phyloP scores from a whole-genome alignment of 768 basidiomycete species.

The Russula earlei region DNA sequence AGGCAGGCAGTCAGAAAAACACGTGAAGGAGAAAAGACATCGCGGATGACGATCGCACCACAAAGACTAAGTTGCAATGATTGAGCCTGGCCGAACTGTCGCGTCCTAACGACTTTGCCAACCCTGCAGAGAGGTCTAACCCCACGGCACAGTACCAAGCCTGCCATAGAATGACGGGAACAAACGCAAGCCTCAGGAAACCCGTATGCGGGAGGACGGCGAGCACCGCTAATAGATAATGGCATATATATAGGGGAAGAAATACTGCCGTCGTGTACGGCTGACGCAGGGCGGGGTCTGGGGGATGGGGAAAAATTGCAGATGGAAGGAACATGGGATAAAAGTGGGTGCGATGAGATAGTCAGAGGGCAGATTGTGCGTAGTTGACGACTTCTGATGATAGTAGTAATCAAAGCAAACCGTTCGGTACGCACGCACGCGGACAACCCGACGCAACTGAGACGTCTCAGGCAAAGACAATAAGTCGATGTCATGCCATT shows the following conservation, averaged over 20 bases:
- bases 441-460: too few species aligned
- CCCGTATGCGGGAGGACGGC: constrained; percentile 9
- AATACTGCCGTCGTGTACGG: constrained; percentile 3
- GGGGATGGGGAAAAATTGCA: not conserved
- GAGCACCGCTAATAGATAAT: constrained; percentile 8
- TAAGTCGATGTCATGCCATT: too few species aligned
- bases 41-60: not conserved
- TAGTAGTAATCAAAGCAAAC: too few species aligned
- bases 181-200: not conserved
- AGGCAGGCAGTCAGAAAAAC: not conserved
- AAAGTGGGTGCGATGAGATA: too few species aligned
- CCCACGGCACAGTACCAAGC: constrained; percentile 3
- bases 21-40: too few species aligned
- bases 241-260: not conserved
- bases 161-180: constrained; percentile 5
- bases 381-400: too few species aligned
- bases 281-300: constrained; percentile 5
- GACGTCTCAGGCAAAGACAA: too few species aligned
- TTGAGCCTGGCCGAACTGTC: not conserved
- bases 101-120: not conserved
- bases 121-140: not conserved
- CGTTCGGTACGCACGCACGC: too few species aligned
- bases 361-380: too few species aligned
- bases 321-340: not conserved
- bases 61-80: not conserved